Evolutionary conservation across 2,329 filamentous ascomycete species (phyloP).

Genomic region (Colletotrichum lentis): DNA sequence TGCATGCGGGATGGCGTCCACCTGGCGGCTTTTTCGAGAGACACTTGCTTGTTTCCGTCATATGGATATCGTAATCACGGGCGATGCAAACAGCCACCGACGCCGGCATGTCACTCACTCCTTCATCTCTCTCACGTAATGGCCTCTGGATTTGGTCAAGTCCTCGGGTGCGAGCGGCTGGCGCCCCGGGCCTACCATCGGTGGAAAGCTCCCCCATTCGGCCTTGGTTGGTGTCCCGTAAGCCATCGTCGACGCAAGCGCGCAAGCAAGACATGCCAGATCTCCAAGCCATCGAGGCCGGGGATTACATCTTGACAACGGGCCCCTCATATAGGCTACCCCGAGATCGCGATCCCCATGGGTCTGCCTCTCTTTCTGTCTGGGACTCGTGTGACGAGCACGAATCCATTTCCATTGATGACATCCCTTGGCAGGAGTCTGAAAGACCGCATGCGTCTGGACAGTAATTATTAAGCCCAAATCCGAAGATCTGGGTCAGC

Average conservation of each 20-base stretch:
- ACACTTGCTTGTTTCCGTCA: not conserved
- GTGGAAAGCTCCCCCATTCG: not conserved
- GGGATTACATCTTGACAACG: not conserved
- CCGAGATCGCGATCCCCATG: not conserved
- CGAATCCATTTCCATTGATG: not conserved
- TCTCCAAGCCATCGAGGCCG: not conserved
- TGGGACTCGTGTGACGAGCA: not conserved
- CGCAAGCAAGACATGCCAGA: not conserved
- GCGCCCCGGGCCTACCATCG: not conserved
- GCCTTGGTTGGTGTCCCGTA: not conserved
- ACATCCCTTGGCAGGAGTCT: not conserved
- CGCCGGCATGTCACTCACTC: not conserved
- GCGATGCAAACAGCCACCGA: constrained; percentile 10
- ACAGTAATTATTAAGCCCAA: not conserved
- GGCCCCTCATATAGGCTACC: not conserved
- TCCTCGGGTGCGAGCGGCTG: not conserved
- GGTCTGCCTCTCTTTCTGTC: not conserved
- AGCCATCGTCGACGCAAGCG: constrained; percentile 7
- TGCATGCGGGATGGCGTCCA: constrained; percentile 18
- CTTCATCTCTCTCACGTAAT: not conserved
- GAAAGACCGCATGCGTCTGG: not conserved
- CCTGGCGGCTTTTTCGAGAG: not conserved
- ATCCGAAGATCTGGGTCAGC: not conserved
- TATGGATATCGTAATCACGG: constrained; percentile 12
- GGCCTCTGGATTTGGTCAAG: not conserved